Base-by-base conservation (phyloP, 108 stramenopile species). In the Skeletonema grethae region DNA sequence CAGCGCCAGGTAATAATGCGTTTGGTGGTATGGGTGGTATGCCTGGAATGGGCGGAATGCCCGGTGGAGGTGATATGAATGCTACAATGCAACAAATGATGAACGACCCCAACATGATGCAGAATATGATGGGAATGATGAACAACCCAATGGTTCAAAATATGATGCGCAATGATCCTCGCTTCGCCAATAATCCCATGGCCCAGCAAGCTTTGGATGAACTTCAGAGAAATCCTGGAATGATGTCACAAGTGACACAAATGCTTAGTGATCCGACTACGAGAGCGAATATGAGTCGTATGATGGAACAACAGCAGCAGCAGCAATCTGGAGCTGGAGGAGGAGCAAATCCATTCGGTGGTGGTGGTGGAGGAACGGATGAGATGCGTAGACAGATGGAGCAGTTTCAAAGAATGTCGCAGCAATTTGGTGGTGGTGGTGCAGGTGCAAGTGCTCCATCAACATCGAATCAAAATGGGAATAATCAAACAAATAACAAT, bases 131-230 rank as follows among this genome's bases (percentile, higher is more conserved):
- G 53, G 53, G 35, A 32, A 82, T 90, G 87, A 58, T 93, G 62
- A 83, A 82, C 70, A 89, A 93, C 75, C 92, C 92, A 25, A 86
- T 86, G 88, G 82, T 93, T 10, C 92, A 88, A 63, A 82, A 89
- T 67, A 89, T 89, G 88, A 89, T 93, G 71, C 75, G 72, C 15
- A 90, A 81, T 55, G 88, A 93, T 80, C 92, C 92, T 18, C 86
- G 85, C 39, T 53, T 93, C 15, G 76, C 88, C 5, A 70, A 73
- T 31, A 86, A 84, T 57, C 90, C 93, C 11, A 82, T 85, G 82
- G 66, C 85, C 32, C 87, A 79, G 36, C 85, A 88, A 62, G 46
- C 66, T 18, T 61, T 94, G 61, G 70, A 89, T 22, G 66, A 63
- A 31, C 31, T 91, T 18, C 56, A 77, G 9, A 80, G 70, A 59